Percentiles rank a stretch among this genome's conserved stretches.
phyloP scores from a whole-genome alignment of 768 basidiomycete genomes.

The Rhodotorula diobovata region DNA sequence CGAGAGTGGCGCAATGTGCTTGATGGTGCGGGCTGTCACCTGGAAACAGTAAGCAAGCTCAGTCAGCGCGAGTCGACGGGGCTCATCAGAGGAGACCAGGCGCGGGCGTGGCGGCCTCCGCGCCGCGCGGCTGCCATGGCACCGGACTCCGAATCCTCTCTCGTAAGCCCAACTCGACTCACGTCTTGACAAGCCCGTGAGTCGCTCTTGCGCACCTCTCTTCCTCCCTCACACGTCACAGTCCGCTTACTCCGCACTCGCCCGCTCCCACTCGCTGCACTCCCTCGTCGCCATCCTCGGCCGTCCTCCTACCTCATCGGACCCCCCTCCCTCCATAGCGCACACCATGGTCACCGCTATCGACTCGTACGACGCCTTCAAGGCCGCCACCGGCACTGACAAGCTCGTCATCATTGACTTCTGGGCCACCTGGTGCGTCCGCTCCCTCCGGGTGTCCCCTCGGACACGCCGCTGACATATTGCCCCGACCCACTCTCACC shows the following conservation, averaged over 20 bases:
- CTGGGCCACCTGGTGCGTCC: conserved; percentile 66
- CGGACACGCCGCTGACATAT: background rate
- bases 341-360: conserved; percentile 45
- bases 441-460: background rate
- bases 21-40: too few species aligned
- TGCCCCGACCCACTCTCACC: too few species aligned
- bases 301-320: background rate
- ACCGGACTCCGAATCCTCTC: too few species aligned
- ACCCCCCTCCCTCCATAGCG: background rate
- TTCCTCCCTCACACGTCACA: background rate
- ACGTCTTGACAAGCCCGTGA: background rate
- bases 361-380: conserved; percentile 49
- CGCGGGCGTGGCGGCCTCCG: too few species aligned
- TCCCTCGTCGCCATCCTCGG: too few species aligned
- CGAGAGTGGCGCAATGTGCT: too few species aligned
- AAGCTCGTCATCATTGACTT: conserved; percentile 62
- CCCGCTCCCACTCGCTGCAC: background rate
- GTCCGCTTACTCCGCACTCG: background rate
- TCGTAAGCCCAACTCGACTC: too few species aligned
- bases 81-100: too few species aligned
- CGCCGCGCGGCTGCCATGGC: too few species aligned
- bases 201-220: background rate
- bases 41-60: too few species aligned
- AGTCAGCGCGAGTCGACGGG: too few species aligned
- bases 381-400: conserved; percentile 51